These are phyloP conservation scores for Torrubiellomyces zombiae DNA, from an alignment of 2,329 filamentous ascomycete genomes.

Conservation along the genomic window DNA sequence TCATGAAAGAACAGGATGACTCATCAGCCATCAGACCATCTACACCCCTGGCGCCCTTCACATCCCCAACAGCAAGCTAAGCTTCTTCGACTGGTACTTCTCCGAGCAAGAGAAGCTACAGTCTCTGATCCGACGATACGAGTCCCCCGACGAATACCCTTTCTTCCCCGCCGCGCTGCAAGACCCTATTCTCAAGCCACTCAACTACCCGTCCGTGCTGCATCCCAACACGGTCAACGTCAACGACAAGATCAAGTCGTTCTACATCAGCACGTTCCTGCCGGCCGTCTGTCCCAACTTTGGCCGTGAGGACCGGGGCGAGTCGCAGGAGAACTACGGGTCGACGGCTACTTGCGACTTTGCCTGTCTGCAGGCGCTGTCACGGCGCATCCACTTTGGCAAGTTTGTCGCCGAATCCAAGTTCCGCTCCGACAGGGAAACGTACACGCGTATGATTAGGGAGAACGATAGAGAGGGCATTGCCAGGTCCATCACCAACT, in stretches of 20 bases:
- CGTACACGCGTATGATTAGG: conserved; percentile 69
- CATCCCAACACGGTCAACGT: conserved; percentile 82
- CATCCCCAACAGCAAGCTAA: conserved; percentile 56
- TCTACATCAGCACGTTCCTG: conserved; percentile 71
- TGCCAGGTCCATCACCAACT: conserved; percentile 78
- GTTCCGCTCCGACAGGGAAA: conserved; percentile 67
- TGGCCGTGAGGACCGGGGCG: conserved; percentile 62
- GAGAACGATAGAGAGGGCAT: conserved; percentile 66
- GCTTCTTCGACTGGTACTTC: conserved; percentile 89
- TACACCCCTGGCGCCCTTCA: conserved; percentile 67
- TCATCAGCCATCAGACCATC: conserved; percentile 55
- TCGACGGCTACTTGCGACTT: conserved; percentile 86
- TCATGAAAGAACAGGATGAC: too few species aligned
- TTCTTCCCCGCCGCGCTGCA: conserved; percentile 80
- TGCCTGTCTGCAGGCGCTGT: conserved; percentile 73
- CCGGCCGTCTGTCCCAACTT: conserved; percentile 69
- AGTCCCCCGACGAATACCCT: conserved; percentile 91
- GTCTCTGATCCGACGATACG: conserved; percentile 83
- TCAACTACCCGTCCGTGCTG: conserved; percentile 77
- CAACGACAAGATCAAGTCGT: conserved; percentile 70
- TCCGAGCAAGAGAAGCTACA: conserved; percentile 80
- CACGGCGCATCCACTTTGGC: conserved; percentile 85
- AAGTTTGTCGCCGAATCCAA: conserved; percentile 98
- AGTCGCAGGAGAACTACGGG: conserved; percentile 87
- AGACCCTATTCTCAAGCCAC: conserved; percentile 66